Evolutionary conservation across 2,329 filamentous ascomycete species (phyloP).

Genomic region (Rachicladosporium sp.): DNA sequence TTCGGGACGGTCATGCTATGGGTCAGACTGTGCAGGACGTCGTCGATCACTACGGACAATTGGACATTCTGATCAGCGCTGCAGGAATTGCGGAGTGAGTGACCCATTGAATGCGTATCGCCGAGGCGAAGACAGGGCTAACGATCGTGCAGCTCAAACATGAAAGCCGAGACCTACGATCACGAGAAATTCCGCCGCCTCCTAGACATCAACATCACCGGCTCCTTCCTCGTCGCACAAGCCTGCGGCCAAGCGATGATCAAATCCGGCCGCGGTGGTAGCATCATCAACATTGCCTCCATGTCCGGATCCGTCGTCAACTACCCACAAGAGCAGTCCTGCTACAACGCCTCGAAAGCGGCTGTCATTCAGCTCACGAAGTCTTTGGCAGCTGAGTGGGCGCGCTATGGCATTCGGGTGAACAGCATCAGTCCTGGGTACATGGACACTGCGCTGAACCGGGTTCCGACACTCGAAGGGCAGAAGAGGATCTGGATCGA

Average conservation of each 20-base stretch:
- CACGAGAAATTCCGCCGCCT: slow-evolving; percentile 64
- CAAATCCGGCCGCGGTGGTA: slow-evolving; percentile 55
- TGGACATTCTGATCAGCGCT: slow-evolving; percentile 68
- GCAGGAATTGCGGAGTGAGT: slow-evolving; percentile 63
- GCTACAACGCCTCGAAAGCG: slow-evolving; percentile 77
- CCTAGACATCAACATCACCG: slow-evolving; percentile 72
- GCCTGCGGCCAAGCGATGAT: slow-evolving; percentile 47
- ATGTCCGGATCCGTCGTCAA: slow-evolving; percentile 38
- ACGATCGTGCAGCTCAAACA: slow-evolving; percentile 50
- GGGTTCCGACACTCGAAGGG: slow-evolving; percentile 62
- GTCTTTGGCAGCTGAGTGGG: slow-evolving; percentile 75
- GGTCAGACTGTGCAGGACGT: slow-evolving; percentile 56
- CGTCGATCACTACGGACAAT: slow-evolving; percentile 52
- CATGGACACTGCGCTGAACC: slow-evolving; percentile 76
- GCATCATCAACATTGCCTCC: slow-evolving; percentile 63
- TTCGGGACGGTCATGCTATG: slow-evolving; percentile 59
- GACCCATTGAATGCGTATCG: not conserved
- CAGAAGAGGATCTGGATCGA: slow-evolving; percentile 74
- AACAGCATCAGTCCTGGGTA: slow-evolving; percentile 79
- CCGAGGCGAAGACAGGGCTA: not conserved
- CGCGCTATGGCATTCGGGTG: slow-evolving; percentile 66
- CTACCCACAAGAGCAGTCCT: slow-evolving; percentile 60
- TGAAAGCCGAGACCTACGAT: slow-evolving; percentile 68
- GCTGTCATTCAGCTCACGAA: slow-evolving; percentile 67
- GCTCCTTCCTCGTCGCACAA: slow-evolving; percentile 66